Evolutionary conservation across 2,329 filamentous ascomycete genomes (phyloP).

Genomic region (Zymoseptoria passerinii): DNA sequence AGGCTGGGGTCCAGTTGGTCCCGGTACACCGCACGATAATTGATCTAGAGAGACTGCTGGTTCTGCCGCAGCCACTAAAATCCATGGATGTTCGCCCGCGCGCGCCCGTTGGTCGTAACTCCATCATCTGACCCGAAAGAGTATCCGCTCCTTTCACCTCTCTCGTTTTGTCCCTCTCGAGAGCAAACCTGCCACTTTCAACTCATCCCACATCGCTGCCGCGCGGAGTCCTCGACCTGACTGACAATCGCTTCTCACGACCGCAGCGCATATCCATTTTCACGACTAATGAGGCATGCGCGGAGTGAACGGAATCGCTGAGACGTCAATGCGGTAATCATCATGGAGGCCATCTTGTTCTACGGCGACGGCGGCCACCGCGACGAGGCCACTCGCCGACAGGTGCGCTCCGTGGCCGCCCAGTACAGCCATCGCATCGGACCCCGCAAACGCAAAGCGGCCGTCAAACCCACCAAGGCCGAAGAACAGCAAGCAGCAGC

Average conservation of each 20-base stretch:
- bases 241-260: neutral
- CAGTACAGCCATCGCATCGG: constrained; percentile 17
- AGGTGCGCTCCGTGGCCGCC: constrained; percentile 17
- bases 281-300: neutral
- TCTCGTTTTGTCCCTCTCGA: neutral
- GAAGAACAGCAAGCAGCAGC: neutral
- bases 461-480: neutral
- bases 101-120: neutral
- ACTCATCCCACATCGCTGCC: neutral
- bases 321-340: neutral
- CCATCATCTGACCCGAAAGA: neutral
- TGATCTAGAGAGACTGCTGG: neutral
- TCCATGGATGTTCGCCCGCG: neutral
- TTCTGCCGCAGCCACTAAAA: neutral
- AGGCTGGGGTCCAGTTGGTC: neutral
- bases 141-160: neutral
- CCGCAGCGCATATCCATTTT: neutral
- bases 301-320: neutral
- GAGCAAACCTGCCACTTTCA: neutral
- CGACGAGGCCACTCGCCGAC: constrained; percentile 13
- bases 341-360: constrained; percentile 18
- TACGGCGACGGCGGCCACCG: constrained; percentile 14
- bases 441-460: constrained; percentile 15
- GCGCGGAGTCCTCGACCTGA: neutral
- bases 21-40: neutral